Evolutionary conservation across 768 basidiomycete species (phyloP), one percentile per base, ranked within the genome.

Genomic region (Wakefieldia striispora): DNA sequence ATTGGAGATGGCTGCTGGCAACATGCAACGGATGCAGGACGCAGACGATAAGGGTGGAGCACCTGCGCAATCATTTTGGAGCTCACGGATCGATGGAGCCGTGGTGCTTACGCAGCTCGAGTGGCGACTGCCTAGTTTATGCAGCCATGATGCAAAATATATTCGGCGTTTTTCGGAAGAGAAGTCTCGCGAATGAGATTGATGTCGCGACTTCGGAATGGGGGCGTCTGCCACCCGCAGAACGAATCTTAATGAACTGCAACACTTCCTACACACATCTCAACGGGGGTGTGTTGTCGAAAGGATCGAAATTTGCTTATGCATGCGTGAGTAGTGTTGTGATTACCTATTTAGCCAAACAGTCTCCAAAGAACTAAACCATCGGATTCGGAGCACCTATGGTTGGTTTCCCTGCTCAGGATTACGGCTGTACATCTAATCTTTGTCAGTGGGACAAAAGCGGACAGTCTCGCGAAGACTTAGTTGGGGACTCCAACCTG

Each of bases 121-220:
- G 17, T 44, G 35, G 37, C 53, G 53, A 50, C 11, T 45, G 39
- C 53, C 49, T 35, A 40, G 34, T 45, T 43, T 36, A 43, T 49
- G 39, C 41, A 47, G 14, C 35, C 24, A 40, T 23, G 7, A 43
- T 39, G n/a, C 35, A 5, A n/a, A 19, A 17, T 26, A 20, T 34
- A 21, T 27, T 40, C 35, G n/a, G 40, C 27, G 2, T 20, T 34
- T 49, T 48, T 21, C 7, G 39, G 10, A 12, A 40, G 36, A 16
- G 3, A 35, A n/a, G 7, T 14, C n/a, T 5, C 37, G 31, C 6
- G 21, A 19, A 23, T 21, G 40, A 23, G 21, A 33, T 38, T 42
- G 51, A 33, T 16, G 27, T 34, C 10, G 27, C 20, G 7, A 33
- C 34, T 40, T 39, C 26, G 31, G 34, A 20, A 23, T 27, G 34